phyloP scores from a whole-genome alignment of 257 asterid genomes.

The Solanum microdontum region DNA sequence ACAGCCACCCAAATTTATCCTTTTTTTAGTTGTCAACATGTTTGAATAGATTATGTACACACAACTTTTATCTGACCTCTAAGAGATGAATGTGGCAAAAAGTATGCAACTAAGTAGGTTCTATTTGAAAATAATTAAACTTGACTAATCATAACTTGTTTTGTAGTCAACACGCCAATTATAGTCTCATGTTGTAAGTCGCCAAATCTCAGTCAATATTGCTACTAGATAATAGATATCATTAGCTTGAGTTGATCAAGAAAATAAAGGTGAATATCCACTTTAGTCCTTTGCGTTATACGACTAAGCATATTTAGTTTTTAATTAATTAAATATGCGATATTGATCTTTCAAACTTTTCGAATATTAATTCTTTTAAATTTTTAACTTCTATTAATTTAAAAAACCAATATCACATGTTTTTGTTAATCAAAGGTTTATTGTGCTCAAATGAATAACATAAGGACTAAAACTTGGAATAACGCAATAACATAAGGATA shows the following conservation, averaged over 20 bases:
- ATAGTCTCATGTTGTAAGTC: not conserved
- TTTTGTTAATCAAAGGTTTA: not conserved
- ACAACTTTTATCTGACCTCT: not conserved
- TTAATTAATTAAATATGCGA: not conserved
- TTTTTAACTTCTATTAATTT: not conserved
- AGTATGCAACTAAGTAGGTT: not conserved
- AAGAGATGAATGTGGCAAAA: not conserved
- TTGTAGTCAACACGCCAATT: not conserved
- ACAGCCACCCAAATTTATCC: not conserved
- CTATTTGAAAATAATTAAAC: not conserved
- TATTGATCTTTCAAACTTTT: not conserved
- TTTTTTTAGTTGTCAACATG: not conserved
- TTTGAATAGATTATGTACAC: not conserved
- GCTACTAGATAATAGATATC: not conserved
- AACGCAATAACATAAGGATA: not conserved
- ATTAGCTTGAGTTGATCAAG: not conserved
- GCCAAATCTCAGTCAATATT: not conserved
- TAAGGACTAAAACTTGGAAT: too few species aligned
- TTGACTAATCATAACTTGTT: not conserved
- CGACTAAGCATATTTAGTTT: not conserved
- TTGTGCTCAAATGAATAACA: not conserved
- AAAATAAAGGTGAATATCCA: not conserved
- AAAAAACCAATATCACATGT: not conserved
- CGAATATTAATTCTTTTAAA: rapidly evolving
- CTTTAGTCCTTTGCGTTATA: not conserved